Percentiles rank a stretch among this genome's conserved stretches.
These are phyloP conservation scores for Epichloe gansuensis DNA, from an alignment of 2,329 filamentous ascomycete species.

Conservation along the genomic window DNA sequence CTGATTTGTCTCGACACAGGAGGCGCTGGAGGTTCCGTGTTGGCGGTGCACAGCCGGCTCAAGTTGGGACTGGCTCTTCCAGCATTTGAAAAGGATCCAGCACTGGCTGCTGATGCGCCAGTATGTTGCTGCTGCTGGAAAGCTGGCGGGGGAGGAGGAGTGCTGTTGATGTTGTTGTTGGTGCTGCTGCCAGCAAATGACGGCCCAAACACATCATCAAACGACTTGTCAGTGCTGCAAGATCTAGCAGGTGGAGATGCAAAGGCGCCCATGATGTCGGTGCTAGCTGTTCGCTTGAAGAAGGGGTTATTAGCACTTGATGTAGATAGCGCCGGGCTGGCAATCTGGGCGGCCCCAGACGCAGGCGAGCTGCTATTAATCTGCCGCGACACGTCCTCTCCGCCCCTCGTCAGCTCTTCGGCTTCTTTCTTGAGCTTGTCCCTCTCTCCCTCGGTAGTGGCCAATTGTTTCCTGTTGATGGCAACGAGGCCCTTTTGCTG, in stretches of 20 bases:
- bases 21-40: constrained; percentile 46
- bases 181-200: constrained; percentile 32
- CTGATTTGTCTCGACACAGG: constrained; percentile 66
- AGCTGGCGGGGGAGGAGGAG: constrained; percentile 24
- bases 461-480: constrained; percentile 96
- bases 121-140: constrained; percentile 44
- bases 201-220: constrained; percentile 78
- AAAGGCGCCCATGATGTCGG: constrained; percentile 45
- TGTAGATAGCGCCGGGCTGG: constrained; percentile 56
- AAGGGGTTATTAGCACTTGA: constrained; percentile 86
- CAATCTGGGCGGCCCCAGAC: constrained; percentile 36
- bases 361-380: constrained; percentile 38
- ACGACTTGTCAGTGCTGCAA: constrained; percentile 51
- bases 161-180: constrained; percentile 15
- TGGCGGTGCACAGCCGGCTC: constrained; percentile 46
- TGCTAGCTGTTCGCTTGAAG: constrained; percentile 60
- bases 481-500: constrained; percentile 94
- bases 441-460: constrained; percentile 75
- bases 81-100: constrained; percentile 30
- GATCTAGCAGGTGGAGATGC: constrained; percentile 32
- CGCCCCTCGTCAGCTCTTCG: constrained; percentile 51
- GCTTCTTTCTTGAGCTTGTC: constrained; percentile 78
- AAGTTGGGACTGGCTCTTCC: constrained; percentile 50
- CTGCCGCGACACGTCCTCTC: constrained; percentile 43
- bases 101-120: constrained; percentile 40